Evolutionary conservation across 2,329 filamentous ascomycete genomes (phyloP), one percentile per base, ranked within the genome.

Genomic region (Colletotrichum sp.): DNA sequence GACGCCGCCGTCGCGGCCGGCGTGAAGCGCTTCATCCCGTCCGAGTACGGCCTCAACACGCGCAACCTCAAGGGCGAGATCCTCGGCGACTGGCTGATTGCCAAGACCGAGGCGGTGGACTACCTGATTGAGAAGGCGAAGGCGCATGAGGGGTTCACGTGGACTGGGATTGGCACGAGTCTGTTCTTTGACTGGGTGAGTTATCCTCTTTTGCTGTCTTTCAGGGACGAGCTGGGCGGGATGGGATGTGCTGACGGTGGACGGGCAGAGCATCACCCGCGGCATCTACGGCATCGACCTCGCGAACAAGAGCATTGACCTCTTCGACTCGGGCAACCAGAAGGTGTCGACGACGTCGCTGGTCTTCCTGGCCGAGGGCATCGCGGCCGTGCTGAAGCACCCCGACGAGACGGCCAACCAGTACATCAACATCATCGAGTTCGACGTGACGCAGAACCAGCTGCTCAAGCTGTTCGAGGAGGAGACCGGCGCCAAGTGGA

Each of bases 151-250:
- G 59, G 70, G n/a, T 88, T 94, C 77, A 88, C 85, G 26, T 94
- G 92, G 92, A 93, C 90, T 2, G 89, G 86, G 4, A 80, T 94
- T 15, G 88, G 91, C 4, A 89, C 86, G 12, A 91, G 92, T 0
- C 83, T 89, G 5, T 91, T 93, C 82, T 92, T 94, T 80, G 92
- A 94, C 79, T 91, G 89, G 90, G 87, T 88, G 80, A 34, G 83
- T 78, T 2, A 5, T 18, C 5, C n/a, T 30, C 5, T 9, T 8
- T 9, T 7, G 32, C 3, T 30, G 28, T 5, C 3, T 28, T 7
- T 7, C 1, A 7, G 6, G 4, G 57, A 18, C 12, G 24, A 60
- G 16, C 9, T 28, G 28, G 28, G 15, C 13, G 24, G 10, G 26
- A 28, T 24, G 28, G n/a, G 21, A 21, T 12, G 2, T 26, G 3